phyloP scores from a whole-genome alignment of 225 moss, liverwort and hornwort species.

The Thuidium tamariscinum region DNA sequence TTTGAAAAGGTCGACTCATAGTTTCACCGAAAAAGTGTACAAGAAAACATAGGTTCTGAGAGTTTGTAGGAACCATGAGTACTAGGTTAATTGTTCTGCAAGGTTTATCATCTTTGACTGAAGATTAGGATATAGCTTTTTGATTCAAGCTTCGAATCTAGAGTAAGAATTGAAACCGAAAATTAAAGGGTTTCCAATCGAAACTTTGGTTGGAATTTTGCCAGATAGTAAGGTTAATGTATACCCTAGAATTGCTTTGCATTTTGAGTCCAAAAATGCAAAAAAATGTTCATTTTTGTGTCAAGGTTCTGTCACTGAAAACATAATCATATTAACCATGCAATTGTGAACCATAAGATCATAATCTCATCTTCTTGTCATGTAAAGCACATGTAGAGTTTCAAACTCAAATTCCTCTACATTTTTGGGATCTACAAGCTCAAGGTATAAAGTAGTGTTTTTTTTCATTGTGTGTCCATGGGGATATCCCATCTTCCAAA shows the following conservation, averaged over 20 bases:
- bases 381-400: neutral
- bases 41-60: neutral
- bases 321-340: neutral
- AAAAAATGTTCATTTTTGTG: neutral
- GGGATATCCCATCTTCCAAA: neutral
- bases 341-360: neutral
- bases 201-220: neutral
- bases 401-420: neutral
- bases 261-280: too few relatives aligned
- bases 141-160: neutral
- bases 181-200: neutral
- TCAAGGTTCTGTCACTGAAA: neutral
- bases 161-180: neutral
- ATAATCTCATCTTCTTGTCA: too few relatives aligned
- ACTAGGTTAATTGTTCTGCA: neutral
- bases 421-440: neutral
- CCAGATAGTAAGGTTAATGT: too few relatives aligned
- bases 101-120: neutral
- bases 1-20: neutral
- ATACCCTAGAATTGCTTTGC: neutral
- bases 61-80: neutral
- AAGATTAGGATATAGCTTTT: neutral
- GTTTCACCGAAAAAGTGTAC: neutral
- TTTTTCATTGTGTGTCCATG: neutral
- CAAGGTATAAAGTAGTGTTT: accelerated